phyloP scores from a whole-genome alignment of 148 eudicot genomes.

The Oxyria digyna region DNA sequence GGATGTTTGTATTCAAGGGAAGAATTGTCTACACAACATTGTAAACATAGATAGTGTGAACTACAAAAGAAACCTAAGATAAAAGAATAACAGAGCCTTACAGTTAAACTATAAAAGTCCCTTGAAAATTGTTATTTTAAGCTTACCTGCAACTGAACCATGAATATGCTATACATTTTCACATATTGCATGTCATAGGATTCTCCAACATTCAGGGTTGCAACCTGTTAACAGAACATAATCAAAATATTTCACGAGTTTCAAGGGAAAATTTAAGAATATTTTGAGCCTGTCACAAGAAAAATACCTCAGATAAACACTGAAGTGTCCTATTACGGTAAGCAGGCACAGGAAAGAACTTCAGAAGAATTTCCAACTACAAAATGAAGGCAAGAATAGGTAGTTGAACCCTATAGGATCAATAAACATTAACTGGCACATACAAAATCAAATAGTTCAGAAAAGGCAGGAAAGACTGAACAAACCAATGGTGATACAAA shows the following conservation, averaged over 20 bases:
- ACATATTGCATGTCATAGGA: slow-evolving; percentile 69
- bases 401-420: slow-evolving; percentile 65
- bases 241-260: neutral
- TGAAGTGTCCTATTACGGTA: slow-evolving; percentile 90
- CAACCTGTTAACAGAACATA: slow-evolving; percentile 43
- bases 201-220: slow-evolving; percentile 78
- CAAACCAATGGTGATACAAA: slow-evolving; percentile 96
- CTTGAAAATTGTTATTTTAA: neutral
- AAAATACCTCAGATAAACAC: slow-evolving; percentile 78
- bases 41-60: neutral
- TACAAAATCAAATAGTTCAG: neutral
- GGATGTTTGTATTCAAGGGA: slow-evolving; percentile 54
- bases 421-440: slow-evolving; percentile 57
- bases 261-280: neutral
- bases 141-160: slow-evolving; percentile 82
- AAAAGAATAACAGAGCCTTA: neutral
- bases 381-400: neutral
- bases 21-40: slow-evolving; percentile 41
- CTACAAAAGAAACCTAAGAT: neutral
- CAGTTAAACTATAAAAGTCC: neutral
- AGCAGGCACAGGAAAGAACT: slow-evolving; percentile 65
- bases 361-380: slow-evolving; percentile 81
- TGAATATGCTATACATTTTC: slow-evolving; percentile 74
- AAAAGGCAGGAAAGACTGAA: neutral
- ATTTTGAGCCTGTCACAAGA: slow-evolving; percentile 39